Evolutionary conservation across 176 grass and related monocot genomes (phyloP), one percentile per base, ranked within the genome.

Genomic region (Eleusine indica): DNA sequence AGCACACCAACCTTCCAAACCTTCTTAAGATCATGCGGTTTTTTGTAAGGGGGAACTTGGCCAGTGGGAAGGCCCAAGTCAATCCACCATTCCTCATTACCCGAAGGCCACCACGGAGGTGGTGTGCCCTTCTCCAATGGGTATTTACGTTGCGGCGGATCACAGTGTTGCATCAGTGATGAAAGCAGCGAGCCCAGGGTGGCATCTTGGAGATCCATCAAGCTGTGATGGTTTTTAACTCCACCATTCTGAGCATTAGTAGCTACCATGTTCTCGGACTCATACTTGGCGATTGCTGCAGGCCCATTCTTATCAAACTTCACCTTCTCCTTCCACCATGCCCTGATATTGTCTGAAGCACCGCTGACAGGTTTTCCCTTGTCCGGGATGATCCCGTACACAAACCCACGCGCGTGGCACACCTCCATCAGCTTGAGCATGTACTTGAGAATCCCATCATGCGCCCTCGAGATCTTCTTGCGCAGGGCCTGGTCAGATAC

Each of bases 261-360:
- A 2, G 42, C 47, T 9, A 71, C 89, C 67, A 93, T 75, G 84
- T 87, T 94, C 14, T 96, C 96, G 6, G 89, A 62, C 86, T 96
- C 87, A 4, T 96, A 96, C 40, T 94, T 99, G 1, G 88, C 89
- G 18, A 99, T 94, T 7, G 96, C 96, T 0, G 78, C 91, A 0
- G 89, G 96, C 2, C 96, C 96, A 10, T 99, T 99, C 88, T 96
- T 99, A 85, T 96, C 96, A 78, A 99, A 99, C 87, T 84, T 96
- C 39, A 99, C 96, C 84, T 96, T 99, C 76, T 99, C 96, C 87
- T 99, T 99, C 96, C 96, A 99, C 96, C 96, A 99, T 47, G 93
- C 96, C 82, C 96, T 89, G 53, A 99, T 91, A 15, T 99, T 99
- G 77, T 99, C 96, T 0, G 96, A 99, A 19, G 96, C 89, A 0